phyloP scores from a whole-genome alignment of 805 yeast species.

The Saccharomyces kudriavzevii region DNA sequence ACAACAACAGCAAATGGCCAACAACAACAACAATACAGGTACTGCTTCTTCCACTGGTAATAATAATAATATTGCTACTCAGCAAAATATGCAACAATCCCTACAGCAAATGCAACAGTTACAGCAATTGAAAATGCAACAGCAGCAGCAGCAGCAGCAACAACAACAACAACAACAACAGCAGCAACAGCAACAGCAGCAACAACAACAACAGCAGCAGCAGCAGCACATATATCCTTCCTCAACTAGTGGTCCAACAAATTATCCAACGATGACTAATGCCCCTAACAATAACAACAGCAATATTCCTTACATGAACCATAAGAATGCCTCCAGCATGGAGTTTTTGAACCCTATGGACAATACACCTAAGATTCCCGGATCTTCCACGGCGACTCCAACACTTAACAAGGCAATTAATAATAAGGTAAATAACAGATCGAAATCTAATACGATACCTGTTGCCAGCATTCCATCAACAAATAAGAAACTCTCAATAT shows the following conservation, averaged over 20 bases:
- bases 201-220: conserved; percentile 3
- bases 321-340: conserved; percentile 8
- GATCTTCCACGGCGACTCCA: conserved; percentile 3
- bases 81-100: conserved; percentile 22
- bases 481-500: conserved; percentile 1
- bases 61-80: conserved; percentile 12
- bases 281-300: not conserved
- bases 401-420: conserved; percentile 10
- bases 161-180: conserved; percentile 26
- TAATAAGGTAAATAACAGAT: conserved; percentile 8
- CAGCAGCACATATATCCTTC: conserved; percentile 1
- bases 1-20: conserved; percentile 25
- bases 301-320: not conserved
- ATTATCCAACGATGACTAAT: conserved; percentile 4
- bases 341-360: conserved; percentile 20
- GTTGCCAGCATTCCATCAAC: conserved; percentile 4
- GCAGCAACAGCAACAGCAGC: conserved; percentile 19
- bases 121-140: conserved; percentile 14
- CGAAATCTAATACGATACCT: not conserved
- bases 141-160: conserved; percentile 22
- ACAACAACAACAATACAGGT: not conserved
- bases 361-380: conserved; percentile 2
- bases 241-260: conserved; percentile 4
- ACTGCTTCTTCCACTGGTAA: not conserved
- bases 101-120: conserved; percentile 26